phyloP scores from a whole-genome alignment of 331 rosid genomes.

The Quercus lobata region DNA sequence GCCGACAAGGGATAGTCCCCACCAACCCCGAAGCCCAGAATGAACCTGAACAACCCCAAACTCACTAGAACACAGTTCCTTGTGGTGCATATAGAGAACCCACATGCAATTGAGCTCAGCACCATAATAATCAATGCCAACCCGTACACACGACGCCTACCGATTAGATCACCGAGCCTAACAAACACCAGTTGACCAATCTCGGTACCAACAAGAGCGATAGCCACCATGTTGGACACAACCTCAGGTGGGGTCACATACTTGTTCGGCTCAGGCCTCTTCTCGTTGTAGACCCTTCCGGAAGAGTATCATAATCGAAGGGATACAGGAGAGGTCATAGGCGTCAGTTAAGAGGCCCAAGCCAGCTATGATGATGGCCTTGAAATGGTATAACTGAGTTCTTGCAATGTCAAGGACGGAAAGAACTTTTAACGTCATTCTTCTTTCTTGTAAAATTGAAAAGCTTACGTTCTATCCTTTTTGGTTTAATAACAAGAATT shows the following conservation, averaged over 20 bases:
- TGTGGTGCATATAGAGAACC: constrained; percentile 54
- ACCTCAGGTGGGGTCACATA: no score
- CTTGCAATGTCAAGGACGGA: no score
- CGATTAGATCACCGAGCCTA: constrained; percentile 48
- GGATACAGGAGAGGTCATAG: constrained; percentile 64
- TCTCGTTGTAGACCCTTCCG: no score
- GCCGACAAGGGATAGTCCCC: no score
- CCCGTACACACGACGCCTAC: constrained; percentile 55
- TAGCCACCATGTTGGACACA: no score
- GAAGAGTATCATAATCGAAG: constrained; percentile 27
- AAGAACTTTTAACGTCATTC: constrained; percentile 24
- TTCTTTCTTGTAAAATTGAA: neutral
- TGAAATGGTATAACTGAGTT: no score
- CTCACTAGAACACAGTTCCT: constrained; percentile 12
- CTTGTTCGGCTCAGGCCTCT: no score
- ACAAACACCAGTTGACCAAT: constrained; percentile 22
- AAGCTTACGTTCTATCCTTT: no score
- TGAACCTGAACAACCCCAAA: no score
- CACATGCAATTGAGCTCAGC: constrained; percentile 43
- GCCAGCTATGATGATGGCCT: constrained; percentile 68
- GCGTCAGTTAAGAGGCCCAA: constrained; percentile 86
- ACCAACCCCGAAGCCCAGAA: no score
- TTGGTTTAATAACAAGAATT: no score
- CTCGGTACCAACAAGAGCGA: no score
- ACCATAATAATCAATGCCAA: constrained; percentile 48